These are phyloP conservation scores for Scutellaria barbata DNA, from an alignment of 257 asterid species.

Conservation along the genomic window DNA sequence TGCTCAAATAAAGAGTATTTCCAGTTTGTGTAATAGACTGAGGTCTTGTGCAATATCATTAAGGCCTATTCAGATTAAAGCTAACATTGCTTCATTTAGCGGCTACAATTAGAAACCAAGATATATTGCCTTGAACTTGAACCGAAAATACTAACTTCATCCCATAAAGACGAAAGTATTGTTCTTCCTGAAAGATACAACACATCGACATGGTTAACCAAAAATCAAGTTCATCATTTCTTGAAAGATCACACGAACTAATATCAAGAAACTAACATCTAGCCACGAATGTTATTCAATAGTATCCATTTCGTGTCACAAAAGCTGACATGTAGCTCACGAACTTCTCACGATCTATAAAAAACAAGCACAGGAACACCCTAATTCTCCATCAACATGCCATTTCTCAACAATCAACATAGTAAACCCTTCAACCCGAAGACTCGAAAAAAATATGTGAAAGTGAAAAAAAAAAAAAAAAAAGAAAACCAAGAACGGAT, in stretches of 20 bases:
- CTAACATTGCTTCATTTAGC: background rate
- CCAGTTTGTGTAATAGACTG: background rate
- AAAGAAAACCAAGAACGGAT: slow-evolving; percentile 17
- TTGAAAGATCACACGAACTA: background rate
- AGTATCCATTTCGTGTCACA: slow-evolving; percentile 19
- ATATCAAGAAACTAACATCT: too few relatives aligned
- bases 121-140: background rate
- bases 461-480: slow-evolving; percentile 26
- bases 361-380: slow-evolving; percentile 20
- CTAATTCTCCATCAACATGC: background rate
- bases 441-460: background rate
- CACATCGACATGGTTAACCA: background rate
- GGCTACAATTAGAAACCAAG: slow-evolving; percentile 20
- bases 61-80: background rate
- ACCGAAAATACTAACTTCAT: too few relatives aligned
- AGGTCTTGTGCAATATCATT: background rate
- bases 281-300: background rate
- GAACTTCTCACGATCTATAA: background rate
- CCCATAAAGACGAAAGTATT: background rate
- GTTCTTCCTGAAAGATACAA: background rate
- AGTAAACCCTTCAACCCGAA: slow-evolving; percentile 16
- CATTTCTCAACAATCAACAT: background rate
- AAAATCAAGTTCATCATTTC: background rate
- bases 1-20: background rate
- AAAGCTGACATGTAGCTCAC: slow-evolving; percentile 13